phyloP scores from a whole-genome alignment of 371 early-diverging fungal genomes.

The Zopfochytrium polystomum region DNA sequence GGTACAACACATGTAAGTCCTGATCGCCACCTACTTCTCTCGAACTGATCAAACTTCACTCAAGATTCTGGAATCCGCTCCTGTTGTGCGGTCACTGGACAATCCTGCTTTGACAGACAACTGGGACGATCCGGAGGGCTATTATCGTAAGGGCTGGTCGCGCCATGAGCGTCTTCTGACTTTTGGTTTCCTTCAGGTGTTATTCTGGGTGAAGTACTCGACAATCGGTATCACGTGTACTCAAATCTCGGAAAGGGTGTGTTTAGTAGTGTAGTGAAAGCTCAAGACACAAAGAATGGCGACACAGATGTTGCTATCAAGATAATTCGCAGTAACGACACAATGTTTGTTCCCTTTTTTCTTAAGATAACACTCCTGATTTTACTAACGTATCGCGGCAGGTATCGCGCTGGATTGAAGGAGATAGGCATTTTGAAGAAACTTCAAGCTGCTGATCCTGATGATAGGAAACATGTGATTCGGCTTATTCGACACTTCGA shows the following conservation, averaged over 20 bases:
- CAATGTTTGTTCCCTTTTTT: constrained; percentile 66
- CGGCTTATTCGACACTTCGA: constrained; percentile 81
- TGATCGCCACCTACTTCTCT: not conserved
- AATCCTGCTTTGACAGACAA: constrained; percentile 68
- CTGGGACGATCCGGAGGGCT: constrained; percentile 95
- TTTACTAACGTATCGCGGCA: constrained; percentile 20
- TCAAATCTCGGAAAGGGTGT: constrained; percentile 90
- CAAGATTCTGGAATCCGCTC: constrained; percentile 44
- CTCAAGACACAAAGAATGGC: constrained; percentile 65
- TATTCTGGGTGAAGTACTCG: constrained; percentile 80
- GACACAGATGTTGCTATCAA: constrained; percentile 92
- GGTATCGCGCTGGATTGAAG: constrained; percentile 87
- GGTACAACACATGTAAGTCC: constrained; percentile 28
- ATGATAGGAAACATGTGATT: constrained; percentile 83
- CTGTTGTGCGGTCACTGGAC: constrained; percentile 38
- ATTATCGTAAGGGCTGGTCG: constrained; percentile 70
- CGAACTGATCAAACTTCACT: not conserved
- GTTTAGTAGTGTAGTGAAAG: constrained; percentile 89
- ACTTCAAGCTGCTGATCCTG: constrained; percentile 76
- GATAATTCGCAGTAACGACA: constrained; percentile 89
- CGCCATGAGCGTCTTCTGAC: not conserved
- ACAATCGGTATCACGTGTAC: constrained; percentile 81
- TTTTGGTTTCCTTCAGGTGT: constrained; percentile 46
- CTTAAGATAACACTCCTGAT: not conserved
- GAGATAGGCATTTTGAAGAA: constrained; percentile 84